Conservation (phyloP, 2,329 filamentous ascomycete genomes). For the Trichoderma polysporum region DNA sequence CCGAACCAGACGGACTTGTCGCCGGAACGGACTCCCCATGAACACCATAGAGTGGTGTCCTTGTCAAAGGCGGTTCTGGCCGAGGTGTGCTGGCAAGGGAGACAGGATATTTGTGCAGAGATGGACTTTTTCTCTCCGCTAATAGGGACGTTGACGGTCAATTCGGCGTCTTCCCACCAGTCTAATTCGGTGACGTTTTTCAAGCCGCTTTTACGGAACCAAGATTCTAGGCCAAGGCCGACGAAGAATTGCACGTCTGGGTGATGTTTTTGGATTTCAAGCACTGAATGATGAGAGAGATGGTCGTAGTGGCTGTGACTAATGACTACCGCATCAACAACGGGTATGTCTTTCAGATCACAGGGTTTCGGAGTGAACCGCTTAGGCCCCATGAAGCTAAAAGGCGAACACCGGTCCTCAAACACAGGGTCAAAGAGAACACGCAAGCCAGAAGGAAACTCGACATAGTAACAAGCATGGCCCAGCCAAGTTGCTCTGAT, state of each 20-base stretch:
- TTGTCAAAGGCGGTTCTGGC: constrained; percentile 68
- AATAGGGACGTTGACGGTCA: constrained; percentile 53
- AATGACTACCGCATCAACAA: constrained; percentile 75
- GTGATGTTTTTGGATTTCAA: constrained; percentile 67
- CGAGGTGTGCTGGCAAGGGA: constrained; percentile 82
- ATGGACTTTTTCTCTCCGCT: constrained; percentile 49
- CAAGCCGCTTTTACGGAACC: constrained; percentile 73
- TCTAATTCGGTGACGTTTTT: constrained; percentile 82
- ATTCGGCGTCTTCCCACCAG: constrained; percentile 86
- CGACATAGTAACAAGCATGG: constrained; percentile 90
- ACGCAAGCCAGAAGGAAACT: constrained; percentile 81
- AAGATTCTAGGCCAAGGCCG: constrained; percentile 75
- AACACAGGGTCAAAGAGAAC: constrained; percentile 95
- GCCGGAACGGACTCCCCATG: constrained; percentile 75
- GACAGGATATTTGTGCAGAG: constrained; percentile 69
- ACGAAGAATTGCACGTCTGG: constrained; percentile 86
- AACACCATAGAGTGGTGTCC: constrained; percentile 79
- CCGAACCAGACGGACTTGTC: constrained; percentile 82
- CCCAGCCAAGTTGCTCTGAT: constrained; percentile 92
- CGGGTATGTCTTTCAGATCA: constrained; percentile 72
- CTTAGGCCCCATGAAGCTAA: constrained; percentile 68
- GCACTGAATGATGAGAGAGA: constrained; percentile 72
- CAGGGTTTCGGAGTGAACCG: constrained; percentile 78
- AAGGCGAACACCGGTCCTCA: constrained; percentile 79
- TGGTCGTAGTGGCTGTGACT: constrained; percentile 95